Conservation (phyloP, 345 rosid species). For the Corchorus olitorius region DNA sequence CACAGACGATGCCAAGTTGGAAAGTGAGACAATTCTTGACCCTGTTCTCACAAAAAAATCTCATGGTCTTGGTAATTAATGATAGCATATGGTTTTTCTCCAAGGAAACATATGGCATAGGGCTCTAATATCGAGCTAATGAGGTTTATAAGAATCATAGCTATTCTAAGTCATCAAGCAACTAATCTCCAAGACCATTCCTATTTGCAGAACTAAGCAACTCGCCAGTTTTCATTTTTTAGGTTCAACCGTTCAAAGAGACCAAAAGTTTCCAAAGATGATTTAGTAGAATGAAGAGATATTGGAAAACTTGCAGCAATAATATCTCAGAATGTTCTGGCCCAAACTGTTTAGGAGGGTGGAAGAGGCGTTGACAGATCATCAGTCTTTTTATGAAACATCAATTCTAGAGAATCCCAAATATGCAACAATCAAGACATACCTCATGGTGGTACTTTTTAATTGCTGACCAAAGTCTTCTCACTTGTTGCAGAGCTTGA, state of each 20-base stretch:
- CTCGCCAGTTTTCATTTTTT: neutral
- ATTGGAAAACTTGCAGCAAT: neutral
- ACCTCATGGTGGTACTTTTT: conserved; percentile 82
- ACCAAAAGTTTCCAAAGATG: neutral
- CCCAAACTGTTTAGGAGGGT: neutral
- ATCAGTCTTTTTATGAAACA: neutral
- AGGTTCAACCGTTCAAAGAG: neutral
- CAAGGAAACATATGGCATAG: neutral
- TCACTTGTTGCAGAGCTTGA: conserved; percentile 39
- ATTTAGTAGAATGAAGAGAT: neutral
- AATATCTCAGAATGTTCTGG: neutral
- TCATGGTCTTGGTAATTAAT: neutral
- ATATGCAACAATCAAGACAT: conserved; percentile 21
- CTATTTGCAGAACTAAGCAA: neutral
- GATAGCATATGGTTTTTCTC: neutral
- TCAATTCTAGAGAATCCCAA: neutral
- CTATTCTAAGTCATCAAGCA: neutral
- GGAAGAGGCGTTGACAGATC: neutral
- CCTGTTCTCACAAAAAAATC: neutral
- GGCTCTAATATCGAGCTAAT: neutral
- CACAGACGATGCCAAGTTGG: neutral
- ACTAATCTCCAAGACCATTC: neutral
- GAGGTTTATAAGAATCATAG: neutral
- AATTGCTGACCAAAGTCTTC: conserved; percentile 40
- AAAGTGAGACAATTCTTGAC: neutral